Conservation (phyloP, 2,329 filamentous ascomycete genomes). For the Cercospora sesami region DNA sequence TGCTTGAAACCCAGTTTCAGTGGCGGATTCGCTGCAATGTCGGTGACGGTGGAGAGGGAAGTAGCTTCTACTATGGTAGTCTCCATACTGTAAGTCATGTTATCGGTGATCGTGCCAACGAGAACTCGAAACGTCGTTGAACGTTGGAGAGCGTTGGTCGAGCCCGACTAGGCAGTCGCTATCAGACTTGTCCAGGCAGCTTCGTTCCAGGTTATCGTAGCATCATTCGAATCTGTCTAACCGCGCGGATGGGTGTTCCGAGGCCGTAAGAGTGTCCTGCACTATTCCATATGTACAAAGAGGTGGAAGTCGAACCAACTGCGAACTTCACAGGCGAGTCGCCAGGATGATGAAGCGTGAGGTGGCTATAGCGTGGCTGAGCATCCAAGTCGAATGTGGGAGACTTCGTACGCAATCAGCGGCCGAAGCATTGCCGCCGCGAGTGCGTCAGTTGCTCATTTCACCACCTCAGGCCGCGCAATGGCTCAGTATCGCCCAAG, state of each 20-base stretch:
- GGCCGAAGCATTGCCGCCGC: neutral
- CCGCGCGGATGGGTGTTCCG: neutral
- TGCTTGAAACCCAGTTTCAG: slow-evolving; percentile 77
- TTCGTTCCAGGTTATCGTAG: slow-evolving; percentile 7
- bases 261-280: neutral
- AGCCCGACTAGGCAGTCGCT: slow-evolving; percentile 15
- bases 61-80: slow-evolving; percentile 66
- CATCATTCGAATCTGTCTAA: neutral
- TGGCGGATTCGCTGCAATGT: slow-evolving; percentile 81
- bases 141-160: neutral
- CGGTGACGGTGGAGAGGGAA: slow-evolving; percentile 77
- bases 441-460: neutral
- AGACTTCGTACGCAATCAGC: neutral
- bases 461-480: neutral
- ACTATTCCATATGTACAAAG: slow-evolving; percentile 5
- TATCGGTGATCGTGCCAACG: neutral
- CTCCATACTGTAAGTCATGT: slow-evolving; percentile 33
- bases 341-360: slow-evolving; percentile 17
- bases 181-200: slow-evolving; percentile 1
- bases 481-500: neutral
- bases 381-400: slow-evolving; percentile 4
- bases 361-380: slow-evolving; percentile 20
- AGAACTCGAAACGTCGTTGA: neutral
- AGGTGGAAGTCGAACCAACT: neutral
- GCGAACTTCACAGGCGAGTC: slow-evolving; percentile 8